Evolutionary conservation across 2,329 filamentous ascomycete species (phyloP).

Genomic region (Venturia oleaginea): DNA sequence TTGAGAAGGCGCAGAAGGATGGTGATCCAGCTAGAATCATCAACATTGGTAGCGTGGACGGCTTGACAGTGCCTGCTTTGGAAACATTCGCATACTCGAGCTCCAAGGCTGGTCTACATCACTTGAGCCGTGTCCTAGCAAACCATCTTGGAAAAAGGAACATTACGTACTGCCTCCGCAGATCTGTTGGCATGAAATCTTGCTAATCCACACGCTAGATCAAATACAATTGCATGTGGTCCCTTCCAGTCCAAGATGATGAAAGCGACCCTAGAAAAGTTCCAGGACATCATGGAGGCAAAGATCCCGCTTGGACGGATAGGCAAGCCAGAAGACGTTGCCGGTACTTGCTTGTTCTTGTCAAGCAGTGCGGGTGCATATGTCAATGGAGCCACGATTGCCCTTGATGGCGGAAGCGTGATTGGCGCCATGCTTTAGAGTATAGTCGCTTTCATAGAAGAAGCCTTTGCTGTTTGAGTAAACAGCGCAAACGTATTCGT

Average conservation of each 20-base stretch:
- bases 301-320: conserved; percentile 59
- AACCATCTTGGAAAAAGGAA: conserved; percentile 50
- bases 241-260: conserved; percentile 66
- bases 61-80: conserved; percentile 48
- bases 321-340: conserved; percentile 59
- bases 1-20: conserved; percentile 42
- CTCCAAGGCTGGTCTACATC: conserved; percentile 54
- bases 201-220: conserved; percentile 23
- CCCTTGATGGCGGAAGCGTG: conserved; percentile 32
- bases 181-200: neutral
- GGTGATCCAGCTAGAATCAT: conserved; percentile 49
- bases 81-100: conserved; percentile 53
- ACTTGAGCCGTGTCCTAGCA: conserved; percentile 56
- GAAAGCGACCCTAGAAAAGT: conserved; percentile 56
- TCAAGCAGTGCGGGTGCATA: conserved; percentile 52
- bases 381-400: conserved; percentile 35
- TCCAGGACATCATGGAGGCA: conserved; percentile 45
- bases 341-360: conserved; percentile 62
- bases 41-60: conserved; percentile 58
- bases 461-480: neutral
- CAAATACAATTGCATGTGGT: conserved; percentile 63
- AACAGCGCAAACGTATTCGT: neutral
- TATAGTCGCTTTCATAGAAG: neutral
- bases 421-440: conserved; percentile 29
- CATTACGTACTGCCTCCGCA: conserved; percentile 39